These are phyloP conservation scores for Xylaria sp. DNA, from an alignment of 2,329 filamentous ascomycete species.

Conservation along the genomic window DNA sequence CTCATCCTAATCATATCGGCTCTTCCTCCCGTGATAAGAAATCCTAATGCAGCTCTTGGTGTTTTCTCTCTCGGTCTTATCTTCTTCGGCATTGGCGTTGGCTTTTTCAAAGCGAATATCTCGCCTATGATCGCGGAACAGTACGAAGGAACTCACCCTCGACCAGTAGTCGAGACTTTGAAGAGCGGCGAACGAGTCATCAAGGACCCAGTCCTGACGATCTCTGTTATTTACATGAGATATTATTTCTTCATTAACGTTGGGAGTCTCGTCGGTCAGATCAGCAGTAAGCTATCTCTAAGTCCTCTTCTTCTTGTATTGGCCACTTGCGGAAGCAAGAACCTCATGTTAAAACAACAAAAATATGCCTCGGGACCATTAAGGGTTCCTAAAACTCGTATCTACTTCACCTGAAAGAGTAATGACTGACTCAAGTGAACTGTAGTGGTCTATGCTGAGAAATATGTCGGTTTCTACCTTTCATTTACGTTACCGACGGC, in stretches of 20 bases:
- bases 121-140: conserved; percentile 71
- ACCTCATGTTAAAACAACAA: no score
- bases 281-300: no score
- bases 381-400: no score
- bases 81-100: conserved; percentile 72
- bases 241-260: conserved; percentile 83
- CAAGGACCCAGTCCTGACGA: conserved; percentile 72
- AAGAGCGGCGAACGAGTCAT: conserved; percentile 68
- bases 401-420: no score
- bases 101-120: conserved; percentile 73
- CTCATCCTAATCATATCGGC: conserved; percentile 68
- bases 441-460: conserved; percentile 73
- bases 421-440: no score
- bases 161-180: conserved; percentile 62
- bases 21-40: conserved; percentile 65
- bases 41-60: conserved; percentile 61
- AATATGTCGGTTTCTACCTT: conserved; percentile 73
- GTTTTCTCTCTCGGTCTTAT: conserved; percentile 68
- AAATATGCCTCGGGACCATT: no score
- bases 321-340: no score
- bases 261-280: conserved; percentile 64
- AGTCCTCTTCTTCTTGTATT: no score
- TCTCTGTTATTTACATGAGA: conserved; percentile 76
- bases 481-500: conserved; percentile 57
- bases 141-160: conserved; percentile 66